Base-by-base conservation (phyloP, 805 yeast species). In the Blastobotrys americana region DNA sequence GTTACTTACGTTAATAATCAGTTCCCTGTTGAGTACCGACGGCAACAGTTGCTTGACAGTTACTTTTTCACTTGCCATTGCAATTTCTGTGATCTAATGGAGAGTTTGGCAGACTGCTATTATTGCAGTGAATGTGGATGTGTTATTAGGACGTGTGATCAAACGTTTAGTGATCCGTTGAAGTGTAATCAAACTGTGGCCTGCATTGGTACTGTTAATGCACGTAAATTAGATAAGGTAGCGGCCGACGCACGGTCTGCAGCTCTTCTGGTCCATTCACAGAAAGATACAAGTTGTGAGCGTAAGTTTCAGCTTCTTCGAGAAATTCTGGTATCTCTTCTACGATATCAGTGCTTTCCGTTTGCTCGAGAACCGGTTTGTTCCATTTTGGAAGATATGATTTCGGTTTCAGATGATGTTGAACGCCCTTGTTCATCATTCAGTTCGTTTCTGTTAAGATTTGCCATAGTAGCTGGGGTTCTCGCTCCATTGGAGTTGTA, bases 1-100 rank as follows among this genome's bases (percentile, higher is more conserved):
- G 20, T 36, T 4, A 18, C 39, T 6, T 36, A 36, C 19, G 8
- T 9, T 15, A 17, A 17, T 5, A 17, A 21, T 4, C 17, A 36
- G 5, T 20, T 36, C 21, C 20, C 39, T 5, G 20, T 20, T 9
- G 39, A 6, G 6, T 15, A 4, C 6, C 39, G 39, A 15, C 22
- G 5, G 21, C 5, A 21, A 21, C 39, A 36, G 19, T 23, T 36
- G 10, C 39, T 10, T 21, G 13, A 9, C 19, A 20, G 19, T 8
- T 36, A 36, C 39, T 36, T 17, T 20, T 36, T 36, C 19, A 16
- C 39, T 13, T 36, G 39, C 19, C 10, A 5, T n/a, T 36, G 39
- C 20, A 4, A 10, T 16, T 20, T 17, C 20, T 36, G 39, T 16
- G 5, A 18, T 9, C 13, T 5, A 17, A 15, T 23, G 17, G 39